Base-by-base conservation (phyloP, 768 basidiomycete genomes). In the Omphalotus guepiniiformis region DNA sequence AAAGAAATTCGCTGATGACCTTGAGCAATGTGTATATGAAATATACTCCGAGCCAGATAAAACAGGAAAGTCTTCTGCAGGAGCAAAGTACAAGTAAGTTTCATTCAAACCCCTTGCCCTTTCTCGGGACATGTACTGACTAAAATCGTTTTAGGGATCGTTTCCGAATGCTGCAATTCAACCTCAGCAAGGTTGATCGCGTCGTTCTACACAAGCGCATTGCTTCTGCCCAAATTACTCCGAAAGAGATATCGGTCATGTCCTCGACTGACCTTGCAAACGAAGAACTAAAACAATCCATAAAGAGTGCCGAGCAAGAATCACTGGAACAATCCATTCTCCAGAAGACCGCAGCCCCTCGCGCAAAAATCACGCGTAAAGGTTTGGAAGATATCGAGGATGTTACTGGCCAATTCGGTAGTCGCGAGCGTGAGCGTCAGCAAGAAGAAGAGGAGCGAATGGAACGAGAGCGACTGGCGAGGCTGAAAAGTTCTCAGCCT, bases 341-440 rank as follows among this genome's bases (percentile, higher is more conserved):
- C 50, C 77, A 81, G 60, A 88, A 85, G 64, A 72, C 78, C 7
- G 69, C 71, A 7, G 74, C 78, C 19, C 88, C 91, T 45, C 73
- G 75, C 56, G 76, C 77, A 27, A 94, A 93, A 65, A 86, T 92
- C 51, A 95, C 92, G 22, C 92, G 93, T 72, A 95, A 95, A 67
- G 92, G 92, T 43, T 67, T 93, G 52, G 85, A 93, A 71, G 85
- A 91, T 58, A 91, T 95, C 58, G 92, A 95, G 63, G 83, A 83
- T 62, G 66, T 84, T 46, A 79, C 80, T 55, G 84, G 81, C 12
- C 65, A 65, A 37, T 56, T 63, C 49, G 64, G 59, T 39, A 42
- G 54, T 41, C 69, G 67, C 53, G 78, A 81, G 53, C 65, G 71
- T 55, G 86, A 88, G 56, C 71, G 73, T 38, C 77, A 82, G 55